Evolutionary conservation across 805 yeast species (phyloP).

Genomic region (Ogataea naganishii): DNA sequence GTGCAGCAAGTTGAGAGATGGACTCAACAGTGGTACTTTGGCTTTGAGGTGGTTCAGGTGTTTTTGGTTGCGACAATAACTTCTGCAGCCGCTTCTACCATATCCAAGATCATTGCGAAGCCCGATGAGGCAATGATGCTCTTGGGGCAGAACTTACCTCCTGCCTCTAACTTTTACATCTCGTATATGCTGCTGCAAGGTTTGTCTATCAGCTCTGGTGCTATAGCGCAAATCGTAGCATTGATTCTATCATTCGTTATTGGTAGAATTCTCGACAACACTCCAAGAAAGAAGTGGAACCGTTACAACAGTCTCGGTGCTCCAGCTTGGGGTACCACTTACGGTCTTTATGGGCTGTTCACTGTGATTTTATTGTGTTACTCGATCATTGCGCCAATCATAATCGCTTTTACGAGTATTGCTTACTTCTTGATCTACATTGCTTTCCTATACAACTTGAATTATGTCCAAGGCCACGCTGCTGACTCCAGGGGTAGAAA

Average conservation of each 20-base stretch:
- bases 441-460: constrained; percentile 55
- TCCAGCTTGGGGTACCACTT: constrained; percentile 75
- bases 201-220: constrained; percentile 66
- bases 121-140: constrained; percentile 69
- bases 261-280: constrained; percentile 64
- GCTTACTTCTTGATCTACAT: constrained; percentile 49
- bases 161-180: constrained; percentile 85
- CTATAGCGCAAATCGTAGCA: constrained; percentile 65
- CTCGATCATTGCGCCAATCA: constrained; percentile 69
- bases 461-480: constrained; percentile 54
- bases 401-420: constrained; percentile 57
- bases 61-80: constrained; percentile 79
- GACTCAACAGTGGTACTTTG: constrained; percentile 85
- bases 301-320: constrained; percentile 56
- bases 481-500: constrained; percentile 63
- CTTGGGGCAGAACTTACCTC: constrained; percentile 73
- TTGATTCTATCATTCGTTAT: constrained; percentile 64
- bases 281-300: constrained; percentile 90
- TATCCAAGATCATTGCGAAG: constrained; percentile 53
- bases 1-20: constrained; percentile 65
- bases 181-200: constrained; percentile 78
- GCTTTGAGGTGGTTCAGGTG: constrained; percentile 84
- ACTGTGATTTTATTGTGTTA: constrained; percentile 67
- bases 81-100: constrained; percentile 77
- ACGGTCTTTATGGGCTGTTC: constrained; percentile 71